Conservation (phyloP, 164 flowering plant genomes). For the Magnolia changhungtana region DNA sequence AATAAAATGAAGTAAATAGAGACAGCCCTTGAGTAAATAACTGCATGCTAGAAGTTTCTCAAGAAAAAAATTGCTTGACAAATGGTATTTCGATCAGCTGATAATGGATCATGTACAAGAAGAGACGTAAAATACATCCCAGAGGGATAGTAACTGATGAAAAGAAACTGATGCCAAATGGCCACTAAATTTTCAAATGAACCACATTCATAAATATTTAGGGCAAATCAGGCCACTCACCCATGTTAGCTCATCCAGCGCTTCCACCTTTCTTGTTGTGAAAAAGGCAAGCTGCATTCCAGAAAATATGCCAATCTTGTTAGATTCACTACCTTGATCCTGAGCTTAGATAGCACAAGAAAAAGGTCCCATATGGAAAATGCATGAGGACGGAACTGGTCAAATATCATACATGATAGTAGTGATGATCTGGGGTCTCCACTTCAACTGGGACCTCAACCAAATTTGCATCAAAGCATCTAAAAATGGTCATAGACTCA, state of each 20-base stretch:
- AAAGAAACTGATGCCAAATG: not conserved
- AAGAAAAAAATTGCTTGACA: not conserved
- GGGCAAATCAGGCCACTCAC: conserved; percentile 14
- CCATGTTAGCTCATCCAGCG: conserved; percentile 87
- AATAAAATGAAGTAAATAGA: not conserved
- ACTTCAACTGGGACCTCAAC: conserved; percentile 83
- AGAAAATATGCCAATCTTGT: not conserved
- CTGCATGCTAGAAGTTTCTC: not conserved
- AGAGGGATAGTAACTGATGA: not conserved
- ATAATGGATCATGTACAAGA: not conserved
- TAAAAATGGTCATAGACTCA: conserved; percentile 15
- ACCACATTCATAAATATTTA: not conserved
- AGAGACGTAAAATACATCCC: not conserved
- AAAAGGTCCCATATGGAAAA: not conserved
- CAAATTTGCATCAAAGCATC: conserved; percentile 81
- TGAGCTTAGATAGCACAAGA: not conserved
- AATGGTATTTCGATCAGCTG: not conserved
- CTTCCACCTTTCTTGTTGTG: conserved; percentile 69
- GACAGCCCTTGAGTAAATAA: not conserved
- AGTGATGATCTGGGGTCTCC: conserved; percentile 79
- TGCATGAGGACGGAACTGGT: not conserved
- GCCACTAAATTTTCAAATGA: not conserved
- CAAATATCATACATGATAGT: conserved; percentile 62
- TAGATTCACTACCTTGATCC: not conserved
- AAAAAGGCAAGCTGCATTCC: conserved; percentile 82